phyloP scores from a whole-genome alignment of 2,329 filamentous ascomycete species.

The Claviceps sp. region DNA sequence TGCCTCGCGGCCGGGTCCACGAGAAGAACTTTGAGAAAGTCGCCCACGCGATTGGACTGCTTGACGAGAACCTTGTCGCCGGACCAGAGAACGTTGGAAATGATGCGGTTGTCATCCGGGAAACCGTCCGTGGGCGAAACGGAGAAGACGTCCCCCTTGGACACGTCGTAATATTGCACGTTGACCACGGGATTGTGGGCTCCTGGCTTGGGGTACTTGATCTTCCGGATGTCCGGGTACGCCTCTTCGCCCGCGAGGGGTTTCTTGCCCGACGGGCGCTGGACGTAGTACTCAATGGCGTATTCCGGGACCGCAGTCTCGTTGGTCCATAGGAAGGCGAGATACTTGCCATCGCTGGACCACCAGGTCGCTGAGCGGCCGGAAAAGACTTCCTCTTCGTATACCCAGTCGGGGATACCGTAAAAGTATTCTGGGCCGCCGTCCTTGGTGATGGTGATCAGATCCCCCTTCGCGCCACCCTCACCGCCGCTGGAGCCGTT shows the following conservation, averaged over 20 bases:
- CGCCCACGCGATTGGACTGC: constrained; percentile 88
- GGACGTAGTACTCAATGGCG: constrained; percentile 85
- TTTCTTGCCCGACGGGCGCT: constrained; percentile 62
- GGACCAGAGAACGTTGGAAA: constrained; percentile 88
- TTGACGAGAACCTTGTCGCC: constrained; percentile 74
- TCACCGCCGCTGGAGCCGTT: constrained; percentile 21
- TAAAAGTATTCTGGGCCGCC: constrained; percentile 86
- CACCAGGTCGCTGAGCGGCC: constrained; percentile 86
- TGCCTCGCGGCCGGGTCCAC: constrained; percentile 63
- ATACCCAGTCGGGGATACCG: constrained; percentile 94
- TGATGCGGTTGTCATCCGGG: constrained; percentile 66
- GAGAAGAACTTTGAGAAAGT: constrained; percentile 74
- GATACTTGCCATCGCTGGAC: constrained; percentile 75
- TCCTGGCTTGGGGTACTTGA: constrained; percentile 96
- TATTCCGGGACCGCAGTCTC: constrained; percentile 86
- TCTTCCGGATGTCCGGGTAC: constrained; percentile 79
- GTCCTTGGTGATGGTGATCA: constrained; percentile 68
- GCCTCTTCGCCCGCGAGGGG: constrained; percentile 60
- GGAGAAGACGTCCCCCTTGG: constrained; percentile 62
- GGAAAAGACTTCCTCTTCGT: constrained; percentile 55
- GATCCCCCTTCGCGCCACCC: constrained; percentile 21
- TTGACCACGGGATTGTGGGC: constrained; percentile 85
- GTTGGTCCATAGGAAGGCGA: constrained; percentile 88
- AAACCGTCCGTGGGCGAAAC: constrained; percentile 71
- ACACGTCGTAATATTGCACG: constrained; percentile 77